phyloP scores from a whole-genome alignment of 306 rosid species.

The Casuarina glauca region DNA sequence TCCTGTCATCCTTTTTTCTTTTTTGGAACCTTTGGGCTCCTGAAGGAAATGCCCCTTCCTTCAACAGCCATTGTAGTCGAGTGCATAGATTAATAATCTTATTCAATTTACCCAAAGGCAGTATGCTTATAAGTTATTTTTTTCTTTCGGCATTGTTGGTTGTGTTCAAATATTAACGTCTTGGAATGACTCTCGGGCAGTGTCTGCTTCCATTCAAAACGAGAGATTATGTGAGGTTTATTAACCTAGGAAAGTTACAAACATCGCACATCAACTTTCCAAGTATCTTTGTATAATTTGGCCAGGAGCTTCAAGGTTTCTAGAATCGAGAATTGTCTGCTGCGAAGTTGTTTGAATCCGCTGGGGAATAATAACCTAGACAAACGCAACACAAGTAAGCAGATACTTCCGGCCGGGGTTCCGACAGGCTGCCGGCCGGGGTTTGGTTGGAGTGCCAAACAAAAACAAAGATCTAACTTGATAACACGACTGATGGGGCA shows the following conservation, averaged over 20 bases:
- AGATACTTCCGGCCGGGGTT: too few species aligned
- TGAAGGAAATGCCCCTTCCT: not conserved
- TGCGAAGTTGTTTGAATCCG: not conserved
- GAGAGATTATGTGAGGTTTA: too few species aligned
- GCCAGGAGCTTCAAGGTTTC: not conserved
- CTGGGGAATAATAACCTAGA: not conserved
- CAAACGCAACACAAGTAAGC: not conserved
- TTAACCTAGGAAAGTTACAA: too few species aligned
- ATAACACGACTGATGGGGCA: slow-evolving; percentile 22
- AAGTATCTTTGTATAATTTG: too few species aligned
- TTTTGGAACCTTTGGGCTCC: not conserved
- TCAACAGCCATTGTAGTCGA: not conserved
- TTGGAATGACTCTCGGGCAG: too few species aligned
- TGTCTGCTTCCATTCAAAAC: too few species aligned
- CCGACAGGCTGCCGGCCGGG: slow-evolving; percentile 3
- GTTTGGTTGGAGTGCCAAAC: slow-evolving; percentile 18
- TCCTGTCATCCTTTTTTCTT: not conserved
- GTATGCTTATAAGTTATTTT: too few species aligned
- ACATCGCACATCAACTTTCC: too few species aligned
- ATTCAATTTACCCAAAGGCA: too few species aligned
- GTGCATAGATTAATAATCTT: not conserved
- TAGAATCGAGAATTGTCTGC: not conserved
- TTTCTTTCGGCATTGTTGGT: too few species aligned
- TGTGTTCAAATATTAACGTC: too few species aligned
- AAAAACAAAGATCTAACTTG: slow-evolving; percentile 13